Base-by-base conservation (phyloP, 2,329 filamentous ascomycete species). In the Fusarium newnesense region DNA sequence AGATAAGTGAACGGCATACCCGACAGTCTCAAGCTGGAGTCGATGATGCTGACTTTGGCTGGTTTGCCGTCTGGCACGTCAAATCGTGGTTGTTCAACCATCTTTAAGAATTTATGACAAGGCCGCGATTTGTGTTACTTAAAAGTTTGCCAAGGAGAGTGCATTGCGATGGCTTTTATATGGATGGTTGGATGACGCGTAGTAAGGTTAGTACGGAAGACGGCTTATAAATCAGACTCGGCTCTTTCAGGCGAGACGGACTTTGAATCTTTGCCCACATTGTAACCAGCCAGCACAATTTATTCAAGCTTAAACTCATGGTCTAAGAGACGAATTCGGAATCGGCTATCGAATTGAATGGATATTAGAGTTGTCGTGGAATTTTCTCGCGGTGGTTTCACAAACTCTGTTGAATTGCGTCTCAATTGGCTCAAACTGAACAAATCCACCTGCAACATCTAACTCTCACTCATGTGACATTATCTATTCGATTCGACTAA, bases 21-120 rank as follows among this genome's bases (percentile, higher is more conserved):
- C 7, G 67, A 58, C 1, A 69, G 5, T 6, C 67, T 67, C 9
- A 67, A 53, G 54, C 54, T 58, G 3, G 64, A 68, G 19, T 69
- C 65, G 4, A 69, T 69, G 30, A 69, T 69, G 50, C 67, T 69
- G 15, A 69, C 67, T 43, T 56, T 69, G 18, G 67, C 58, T 2
- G 26, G 7, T 11, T 40, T 36, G 15, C 65, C 65, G 9, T n/a
- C 19, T 8, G 67, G 58, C 16, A 69, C 59, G 6, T 69, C 21
- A 6, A 69, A 69, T 15, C 9, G 30, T 5, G 65, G 58, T 43
- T 12, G 40, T n/a, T 64, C 34, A 34, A 58, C 12, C 67, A 69
- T 69, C 2, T 4, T n/a, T 6, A 7, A 10, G 11, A 8, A 3
- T 10, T n/a, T n/a, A n/a, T n/a, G n/a, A n/a, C n/a, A n/a, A n/a